Evolutionary conservation across 306 rosid genomes (phyloP).

Genomic region (Elaeagnus macrophylla): DNA sequence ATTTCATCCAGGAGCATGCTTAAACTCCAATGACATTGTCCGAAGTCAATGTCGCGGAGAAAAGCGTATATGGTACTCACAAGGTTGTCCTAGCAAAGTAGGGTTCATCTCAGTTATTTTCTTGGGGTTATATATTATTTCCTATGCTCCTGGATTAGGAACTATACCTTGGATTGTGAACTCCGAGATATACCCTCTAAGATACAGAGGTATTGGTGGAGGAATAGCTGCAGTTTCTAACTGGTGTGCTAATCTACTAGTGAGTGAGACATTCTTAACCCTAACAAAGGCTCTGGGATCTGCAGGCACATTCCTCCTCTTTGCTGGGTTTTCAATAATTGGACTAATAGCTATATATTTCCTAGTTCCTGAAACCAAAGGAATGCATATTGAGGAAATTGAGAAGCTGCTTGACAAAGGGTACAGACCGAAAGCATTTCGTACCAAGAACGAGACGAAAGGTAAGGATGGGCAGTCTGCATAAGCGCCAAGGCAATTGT

Average conservation of each 20-base stretch:
- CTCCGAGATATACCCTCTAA: constrained; percentile 72
- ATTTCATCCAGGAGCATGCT: constrained; percentile 54
- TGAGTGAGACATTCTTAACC: constrained; percentile 64
- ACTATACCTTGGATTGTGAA: constrained; percentile 79
- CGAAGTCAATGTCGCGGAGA: constrained; percentile 27
- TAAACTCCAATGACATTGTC: constrained; percentile 29
- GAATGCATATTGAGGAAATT: constrained; percentile 55
- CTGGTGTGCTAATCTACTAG: constrained; percentile 66
- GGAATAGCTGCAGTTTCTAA: constrained; percentile 78
- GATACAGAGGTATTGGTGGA: constrained; percentile 71
- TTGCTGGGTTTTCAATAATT: constrained; percentile 49
- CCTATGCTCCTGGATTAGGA: constrained; percentile 77
- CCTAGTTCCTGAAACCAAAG: constrained; percentile 63
- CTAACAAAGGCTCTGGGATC: constrained; percentile 48
- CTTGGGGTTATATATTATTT: constrained; percentile 55
- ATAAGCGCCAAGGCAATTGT: too few relatives aligned
- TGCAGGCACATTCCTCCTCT: constrained; percentile 60
- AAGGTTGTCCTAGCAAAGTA: constrained; percentile 69
- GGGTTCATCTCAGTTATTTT: constrained; percentile 60
- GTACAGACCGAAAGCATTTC: constrained; percentile 19
- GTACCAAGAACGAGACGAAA: constrained; percentile 6
- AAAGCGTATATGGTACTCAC: constrained; percentile 48
- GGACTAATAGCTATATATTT: constrained; percentile 46
- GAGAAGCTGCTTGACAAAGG: constrained; percentile 55
- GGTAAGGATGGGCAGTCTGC: not conserved